Evolutionary conservation across 495 filamentous ascomycete genomes (phyloP).

Genomic region (Corynascus novoguineensis): DNA sequence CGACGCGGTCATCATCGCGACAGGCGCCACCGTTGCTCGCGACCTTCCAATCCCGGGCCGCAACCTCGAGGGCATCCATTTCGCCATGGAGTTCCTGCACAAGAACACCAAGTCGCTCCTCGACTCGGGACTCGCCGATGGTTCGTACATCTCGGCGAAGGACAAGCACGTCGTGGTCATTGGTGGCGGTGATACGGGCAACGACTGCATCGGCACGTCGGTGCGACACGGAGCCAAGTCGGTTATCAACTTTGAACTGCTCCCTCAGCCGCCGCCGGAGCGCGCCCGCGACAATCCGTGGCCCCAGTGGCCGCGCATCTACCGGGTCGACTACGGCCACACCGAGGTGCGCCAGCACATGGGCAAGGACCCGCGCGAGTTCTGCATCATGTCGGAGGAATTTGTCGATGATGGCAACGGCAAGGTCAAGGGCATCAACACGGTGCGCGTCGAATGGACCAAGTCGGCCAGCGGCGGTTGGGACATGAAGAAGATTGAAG

Average conservation of each 20-base stretch:
- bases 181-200: slow-evolving; percentile 97
- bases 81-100: slow-evolving; percentile 98
- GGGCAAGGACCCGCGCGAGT: slow-evolving; percentile 96
- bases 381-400: slow-evolving; percentile 97
- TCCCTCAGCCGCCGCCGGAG: slow-evolving; percentile 90
- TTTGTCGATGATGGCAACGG: slow-evolving; percentile 90
- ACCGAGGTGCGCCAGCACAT: slow-evolving; percentile 94
- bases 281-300: slow-evolving; percentile 96
- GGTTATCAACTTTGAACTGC: slow-evolving; percentile 94
- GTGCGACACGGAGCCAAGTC: slow-evolving; percentile 96
- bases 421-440: slow-evolving; percentile 95
- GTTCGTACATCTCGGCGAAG: slow-evolving; percentile 91
- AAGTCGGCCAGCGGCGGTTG: slow-evolving; percentile 84
- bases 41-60: slow-evolving; percentile 91
- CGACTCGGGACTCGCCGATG: slow-evolving; percentile 82
- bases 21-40: slow-evolving; percentile 94
- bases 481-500: slow-evolving; percentile 99
- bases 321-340: slow-evolving; percentile 97
- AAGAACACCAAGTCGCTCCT: slow-evolving; percentile 98
- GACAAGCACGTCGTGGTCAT: slow-evolving; percentile 97
- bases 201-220: slow-evolving; percentile 98
- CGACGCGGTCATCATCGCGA: slow-evolving; percentile 89
- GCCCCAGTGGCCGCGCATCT: slow-evolving; percentile 99
- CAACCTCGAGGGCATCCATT: slow-evolving; percentile 90
- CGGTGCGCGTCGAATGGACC: slow-evolving; percentile 94